Evolutionary conservation across 1,284 basidiomycete species (phyloP).

Genomic region (Anthracocystis walkeri): DNA sequence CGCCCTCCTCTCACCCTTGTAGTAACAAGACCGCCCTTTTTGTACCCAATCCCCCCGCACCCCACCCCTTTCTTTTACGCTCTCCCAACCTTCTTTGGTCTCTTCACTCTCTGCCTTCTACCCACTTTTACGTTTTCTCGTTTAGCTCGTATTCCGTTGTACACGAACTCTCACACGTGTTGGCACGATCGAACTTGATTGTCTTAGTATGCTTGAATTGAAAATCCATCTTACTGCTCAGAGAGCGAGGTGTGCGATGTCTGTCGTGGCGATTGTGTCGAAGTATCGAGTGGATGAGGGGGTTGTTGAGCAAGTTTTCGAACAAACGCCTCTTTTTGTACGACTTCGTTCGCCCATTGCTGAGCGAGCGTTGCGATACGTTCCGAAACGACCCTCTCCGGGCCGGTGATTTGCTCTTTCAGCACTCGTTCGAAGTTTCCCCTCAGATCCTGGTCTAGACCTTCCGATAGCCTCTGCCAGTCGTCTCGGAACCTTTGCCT

Average conservation of each 20-base stretch:
- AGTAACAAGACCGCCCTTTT: neutral
- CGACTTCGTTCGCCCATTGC: conserved; percentile 10
- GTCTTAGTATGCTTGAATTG: conserved; percentile 25
- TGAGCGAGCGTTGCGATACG: conserved; percentile 16
- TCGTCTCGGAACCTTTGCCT: conserved; percentile 67
- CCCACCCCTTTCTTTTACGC: too few relatives aligned
- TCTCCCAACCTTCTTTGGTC: neutral
- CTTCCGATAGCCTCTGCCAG: conserved; percentile 59
- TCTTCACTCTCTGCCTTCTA: neutral
- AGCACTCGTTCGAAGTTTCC: conserved; percentile 28
- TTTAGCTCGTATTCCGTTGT: neutral
- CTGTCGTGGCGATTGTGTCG: neutral
- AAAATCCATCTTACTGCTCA: conserved; percentile 1
- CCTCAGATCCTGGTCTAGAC: conserved; percentile 57
- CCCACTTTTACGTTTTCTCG: neutral
- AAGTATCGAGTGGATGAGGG: neutral
- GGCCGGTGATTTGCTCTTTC: conserved; percentile 25
- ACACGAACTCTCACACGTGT: neutral
- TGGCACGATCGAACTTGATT: neutral
- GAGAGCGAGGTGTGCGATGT: neutral
- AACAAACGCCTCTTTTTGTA: conserved; percentile 15
- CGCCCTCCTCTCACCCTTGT: neutral
- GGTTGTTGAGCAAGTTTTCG: conserved; percentile 5
- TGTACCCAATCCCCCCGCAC: conserved; percentile 5
- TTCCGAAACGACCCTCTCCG: conserved; percentile 20